phyloP scores from a whole-genome alignment of 148 eudicot species.

The Gaultheria prostrata region DNA sequence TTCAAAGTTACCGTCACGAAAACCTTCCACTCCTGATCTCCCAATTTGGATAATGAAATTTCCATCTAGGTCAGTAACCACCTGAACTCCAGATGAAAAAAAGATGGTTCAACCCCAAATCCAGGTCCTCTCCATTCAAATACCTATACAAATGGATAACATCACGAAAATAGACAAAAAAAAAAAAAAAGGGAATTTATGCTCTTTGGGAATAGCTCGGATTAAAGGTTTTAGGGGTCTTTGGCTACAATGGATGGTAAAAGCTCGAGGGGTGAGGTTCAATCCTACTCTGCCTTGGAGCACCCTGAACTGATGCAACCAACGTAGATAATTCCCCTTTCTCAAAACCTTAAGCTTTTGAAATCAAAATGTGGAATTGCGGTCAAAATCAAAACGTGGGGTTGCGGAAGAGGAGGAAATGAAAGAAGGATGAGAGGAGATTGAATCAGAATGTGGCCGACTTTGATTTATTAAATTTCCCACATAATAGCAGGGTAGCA shows the following conservation, averaged over 20 bases:
- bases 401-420: background rate
- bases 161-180: conserved; percentile 6
- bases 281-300: background rate
- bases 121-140: conserved; percentile 6
- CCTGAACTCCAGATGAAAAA: conserved; percentile 43
- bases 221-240: background rate
- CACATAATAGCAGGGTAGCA: background rate
- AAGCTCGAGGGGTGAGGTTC: background rate
- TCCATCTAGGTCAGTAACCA: conserved; percentile 90
- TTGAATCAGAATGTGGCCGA: background rate
- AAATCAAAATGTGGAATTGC: background rate
- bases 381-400: background rate
- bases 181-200: too few relatives aligned
- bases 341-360: background rate
- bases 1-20: conserved; percentile 88
- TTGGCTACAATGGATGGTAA: background rate
- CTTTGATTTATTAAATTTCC: background rate
- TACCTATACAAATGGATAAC: background rate
- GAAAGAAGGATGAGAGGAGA: background rate
- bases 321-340: background rate
- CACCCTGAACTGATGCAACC: background rate
- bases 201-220: background rate
- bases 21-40: conserved; percentile 88
- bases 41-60: conserved; percentile 85
- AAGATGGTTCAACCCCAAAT: conserved; percentile 9